A percentile compares a stretch with the other conserved stretches of the same genome.
Conservation (phyloP, 805 yeast genomes). For the Lipomyces sp. region DNA sequence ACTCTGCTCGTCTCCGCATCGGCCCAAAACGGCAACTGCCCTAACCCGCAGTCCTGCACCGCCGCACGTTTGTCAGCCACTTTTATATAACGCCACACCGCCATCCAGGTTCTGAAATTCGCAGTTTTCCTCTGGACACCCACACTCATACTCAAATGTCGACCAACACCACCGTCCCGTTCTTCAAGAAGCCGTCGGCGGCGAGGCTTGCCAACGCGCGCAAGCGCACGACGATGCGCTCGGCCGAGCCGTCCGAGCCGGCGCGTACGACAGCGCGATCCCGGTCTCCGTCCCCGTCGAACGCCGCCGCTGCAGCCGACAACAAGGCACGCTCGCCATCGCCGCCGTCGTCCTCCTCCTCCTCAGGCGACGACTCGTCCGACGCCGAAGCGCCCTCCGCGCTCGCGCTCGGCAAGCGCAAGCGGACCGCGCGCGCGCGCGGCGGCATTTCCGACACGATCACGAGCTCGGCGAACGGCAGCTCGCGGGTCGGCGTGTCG, state of each 20-base stretch:
- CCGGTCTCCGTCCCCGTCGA: background rate
- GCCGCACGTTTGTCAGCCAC: slow-evolving; percentile 7
- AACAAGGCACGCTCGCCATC: background rate
- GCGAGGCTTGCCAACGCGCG: slow-evolving; percentile 17
- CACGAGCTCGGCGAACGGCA: slow-evolving; percentile 13
- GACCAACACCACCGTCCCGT: slow-evolving; percentile 11
- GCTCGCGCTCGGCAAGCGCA: slow-evolving; percentile 11
- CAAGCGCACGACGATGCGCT: background rate
- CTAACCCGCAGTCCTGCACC: background rate
- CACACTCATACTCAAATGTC: slow-evolving; percentile 11
- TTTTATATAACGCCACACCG: no score
- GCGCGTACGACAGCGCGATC: no score
- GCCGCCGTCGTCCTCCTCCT: background rate
- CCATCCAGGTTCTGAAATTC: background rate
- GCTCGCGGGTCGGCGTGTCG: slow-evolving; percentile 8
- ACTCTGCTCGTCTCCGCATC: no score
- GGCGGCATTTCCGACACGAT: slow-evolving; percentile 21
- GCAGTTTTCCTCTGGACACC: no score
- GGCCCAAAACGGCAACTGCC: no score
- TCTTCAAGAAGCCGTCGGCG: slow-evolving; percentile 15
- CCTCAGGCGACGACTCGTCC: background rate
- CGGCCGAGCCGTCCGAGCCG: slow-evolving; percentile 1
- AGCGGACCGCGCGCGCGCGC: slow-evolving; percentile 9
- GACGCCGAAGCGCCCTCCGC: background rate
- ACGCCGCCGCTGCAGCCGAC: background rate